Evolutionary conservation across 257 asterid species (phyloP).

Genomic region (Haberlea rhodopensis): DNA sequence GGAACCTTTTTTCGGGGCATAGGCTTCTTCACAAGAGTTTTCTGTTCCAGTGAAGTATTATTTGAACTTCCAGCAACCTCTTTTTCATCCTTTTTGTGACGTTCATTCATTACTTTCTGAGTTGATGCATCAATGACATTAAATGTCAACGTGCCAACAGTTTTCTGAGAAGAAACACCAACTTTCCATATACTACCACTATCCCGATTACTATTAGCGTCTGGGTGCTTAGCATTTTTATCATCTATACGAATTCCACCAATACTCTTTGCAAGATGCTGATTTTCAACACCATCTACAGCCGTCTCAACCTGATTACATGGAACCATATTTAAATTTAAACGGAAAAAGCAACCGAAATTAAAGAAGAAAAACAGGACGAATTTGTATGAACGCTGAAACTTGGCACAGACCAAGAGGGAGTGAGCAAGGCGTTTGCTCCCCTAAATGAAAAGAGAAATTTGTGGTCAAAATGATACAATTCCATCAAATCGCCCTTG

Average conservation of each 20-base stretch:
- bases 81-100: conserved; percentile 23
- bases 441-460: too few species aligned
- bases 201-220: conserved; percentile 22
- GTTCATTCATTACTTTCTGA: conserved; percentile 28
- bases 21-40: conserved; percentile 43
- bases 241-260: conserved; percentile 43
- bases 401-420: not conserved
- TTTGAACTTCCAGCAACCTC: conserved; percentile 31
- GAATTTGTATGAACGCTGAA: too few species aligned
- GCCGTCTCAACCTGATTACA: conserved; percentile 43
- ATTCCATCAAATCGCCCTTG: too few species aligned
- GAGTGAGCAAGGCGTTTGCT: too few species aligned
- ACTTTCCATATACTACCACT: conserved; percentile 43
- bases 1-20: conserved; percentile 63
- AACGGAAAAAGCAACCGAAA: not conserved
- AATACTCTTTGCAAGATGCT: conserved; percentile 38
- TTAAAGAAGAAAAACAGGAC: not conserved
- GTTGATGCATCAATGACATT: conserved; percentile 61
- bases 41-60: conserved; percentile 30
- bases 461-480: too few species aligned
- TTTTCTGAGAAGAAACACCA: conserved; percentile 34
- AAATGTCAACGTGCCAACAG: conserved; percentile 63
- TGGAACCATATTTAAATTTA: conserved; percentile 7
- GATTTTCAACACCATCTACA: conserved; percentile 39
- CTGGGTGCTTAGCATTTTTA: conserved; percentile 28